phyloP scores from a whole-genome alignment of 495 filamentous ascomycete species.

The Neurospora sp. region DNA sequence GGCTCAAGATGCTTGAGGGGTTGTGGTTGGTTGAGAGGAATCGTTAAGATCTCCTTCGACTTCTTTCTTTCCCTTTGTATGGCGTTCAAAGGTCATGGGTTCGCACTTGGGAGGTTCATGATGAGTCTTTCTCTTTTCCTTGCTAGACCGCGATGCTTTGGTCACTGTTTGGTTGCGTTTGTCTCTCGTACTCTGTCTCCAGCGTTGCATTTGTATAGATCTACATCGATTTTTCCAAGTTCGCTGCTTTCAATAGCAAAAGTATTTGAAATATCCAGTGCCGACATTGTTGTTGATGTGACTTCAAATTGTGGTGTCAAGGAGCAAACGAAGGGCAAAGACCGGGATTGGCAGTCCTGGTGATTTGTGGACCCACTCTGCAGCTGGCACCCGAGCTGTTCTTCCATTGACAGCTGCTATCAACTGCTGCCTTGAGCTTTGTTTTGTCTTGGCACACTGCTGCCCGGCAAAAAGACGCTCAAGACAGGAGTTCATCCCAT shows the following conservation, averaged over 20 bases:
- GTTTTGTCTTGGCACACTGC: not conserved
- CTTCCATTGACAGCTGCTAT: not conserved
- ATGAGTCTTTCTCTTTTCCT: not conserved
- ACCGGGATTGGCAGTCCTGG: not conserved
- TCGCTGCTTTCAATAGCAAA: not conserved
- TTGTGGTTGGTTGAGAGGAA: not conserved
- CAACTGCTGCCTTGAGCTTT: not conserved
- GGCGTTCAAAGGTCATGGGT: not conserved
- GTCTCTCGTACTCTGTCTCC: not conserved
- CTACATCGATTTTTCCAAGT: not conserved
- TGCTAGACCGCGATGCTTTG: not conserved
- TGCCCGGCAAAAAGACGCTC: not conserved
- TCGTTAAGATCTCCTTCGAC: too few species aligned
- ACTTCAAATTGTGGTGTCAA: not conserved
- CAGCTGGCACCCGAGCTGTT: not conserved
- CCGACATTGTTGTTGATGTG: not conserved
- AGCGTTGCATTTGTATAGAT: not conserved
- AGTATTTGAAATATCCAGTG: not conserved
- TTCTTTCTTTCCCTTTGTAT: not conserved
- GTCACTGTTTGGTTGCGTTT: not conserved
- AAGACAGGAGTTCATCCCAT: not conserved
- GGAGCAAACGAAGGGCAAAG: not conserved
- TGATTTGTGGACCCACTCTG: not conserved
- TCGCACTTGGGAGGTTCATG: not conserved
- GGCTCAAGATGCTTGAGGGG: slow-evolving; percentile 1